Base-by-base conservation (phyloP, 2,329 filamentous ascomycete genomes). In the Stemphylium beticola region DNA sequence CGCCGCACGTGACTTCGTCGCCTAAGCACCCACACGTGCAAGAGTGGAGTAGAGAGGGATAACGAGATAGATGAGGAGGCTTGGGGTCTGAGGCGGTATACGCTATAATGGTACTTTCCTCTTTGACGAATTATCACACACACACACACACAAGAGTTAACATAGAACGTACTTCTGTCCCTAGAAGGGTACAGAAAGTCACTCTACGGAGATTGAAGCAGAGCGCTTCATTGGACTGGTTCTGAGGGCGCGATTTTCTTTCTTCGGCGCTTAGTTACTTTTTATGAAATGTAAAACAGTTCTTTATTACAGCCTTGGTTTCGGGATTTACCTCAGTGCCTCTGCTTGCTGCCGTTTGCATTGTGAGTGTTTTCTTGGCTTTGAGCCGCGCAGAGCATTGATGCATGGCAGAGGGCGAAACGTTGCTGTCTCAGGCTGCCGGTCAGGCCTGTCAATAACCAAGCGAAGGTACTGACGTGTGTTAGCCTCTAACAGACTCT, bases 201-300 rank as follows among this genome's bases (percentile, higher is more conserved):
- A 64, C 68, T 72, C 64, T 67, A 69, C 64, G 67, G 65, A 70
- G 67, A 44, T 67, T 67, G 68, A 65, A 69, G 67, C 67, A 57
- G 51, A 66, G 65, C 60, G 64, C 67, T 72, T 73, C 67, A 63
- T 66, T 66, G 67, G 65, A 68, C 68, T 69, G 66, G 67, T 61
- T 68, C 65, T 69, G 49, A 66, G 55, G 60, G 66, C 60, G 64
- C 59, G 61, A 49, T 62, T 57, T 59, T 53, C 49, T 46, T 61
- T 58, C 56, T 49, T 50, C 41, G 59, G 58, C 51, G 63, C 61
- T 54, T 61, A 49, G 18, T 57, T 51, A 57, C 56, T 26, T 57
- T 58, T 65, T 31, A 67, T 61, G 64, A 66, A 69, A 69, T 72
- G 68, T 73, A 73, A 67, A 66, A 51, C 48, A 73, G 72, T 74